Base-by-base conservation (phyloP, 371 early-diverging fungal species). In the Mucor plumbeus region DNA sequence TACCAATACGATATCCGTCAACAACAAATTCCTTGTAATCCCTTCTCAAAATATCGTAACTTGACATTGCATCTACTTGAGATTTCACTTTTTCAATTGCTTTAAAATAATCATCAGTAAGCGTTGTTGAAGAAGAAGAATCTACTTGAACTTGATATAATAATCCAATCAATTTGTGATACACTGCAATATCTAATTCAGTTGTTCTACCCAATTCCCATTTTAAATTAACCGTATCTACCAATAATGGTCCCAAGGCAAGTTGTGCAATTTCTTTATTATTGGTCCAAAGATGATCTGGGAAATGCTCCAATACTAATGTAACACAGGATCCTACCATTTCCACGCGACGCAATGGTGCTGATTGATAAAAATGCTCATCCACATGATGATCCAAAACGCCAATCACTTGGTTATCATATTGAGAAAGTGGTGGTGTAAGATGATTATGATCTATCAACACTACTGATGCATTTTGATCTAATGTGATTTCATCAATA, bases 361-460 rank as follows among this genome's bases (percentile, higher is more conserved):
- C 64, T 19, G 81, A 70, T n/a, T 31, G 33, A 60, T 88, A 86
- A 7, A 73, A 59, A 5, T 69, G 70, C 59, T 88, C 89, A 69
- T 94, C 93, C 1, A 67, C 75, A 67, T 94, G 94, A 66, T 94
- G 94, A 73, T 94, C 94, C 10, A 92, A 43, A 10, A 94, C 72
- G 7, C 88, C 90, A 1, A 71, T 66, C 7, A 94, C 87, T 13
- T 67, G 70, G 66, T 71, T 76, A 53, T 56, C 58, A 26, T 48
- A 40, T 0, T 48, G 44, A 50, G 64, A 47, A 35, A 89, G 79
- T 2, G 85, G 79, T 14, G 73, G 71, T 0, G 89, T 76, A 14
- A 90, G 69, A 7, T 72, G 70, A 66, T 92, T 92, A 55, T 91
- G 91, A 56, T 92, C 92, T 19, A 88, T 81, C 21, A 91, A 72